Base-by-base conservation (phyloP, 2,329 filamentous ascomycete species). In the Cryphonectria nitschkei region DNA sequence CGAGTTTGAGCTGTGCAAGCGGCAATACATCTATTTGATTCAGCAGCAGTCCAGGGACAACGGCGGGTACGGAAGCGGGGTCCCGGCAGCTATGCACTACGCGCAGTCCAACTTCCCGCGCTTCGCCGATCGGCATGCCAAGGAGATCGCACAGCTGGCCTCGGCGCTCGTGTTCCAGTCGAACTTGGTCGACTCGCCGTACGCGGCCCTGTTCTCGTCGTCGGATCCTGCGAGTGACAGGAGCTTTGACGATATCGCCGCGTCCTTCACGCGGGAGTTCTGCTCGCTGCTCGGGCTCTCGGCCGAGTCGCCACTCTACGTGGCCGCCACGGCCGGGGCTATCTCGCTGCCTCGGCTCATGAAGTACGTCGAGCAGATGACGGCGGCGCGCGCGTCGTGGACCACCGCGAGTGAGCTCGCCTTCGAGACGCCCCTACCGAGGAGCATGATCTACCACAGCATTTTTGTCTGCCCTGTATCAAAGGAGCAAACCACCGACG, bases 381-480 rank as follows among this genome's bases (percentile, higher is more conserved):
- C 92, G 76, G 90, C 94, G 76, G 95, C 95, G 81, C 90, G 93
- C 73, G 97, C 95, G 0, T 95, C 97, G 80, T 99, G 96, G 96
- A 98, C 95, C 0, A 95, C 93, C 5, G 88, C 92, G 72, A 91
- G 96, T 77, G 96, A 99, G 80, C 84, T 99, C 26, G 94, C 95
- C 0, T 96, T 95, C 78, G 87, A 93, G 76, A 90, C 88, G 1
- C 86, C 88, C 2, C 81, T 90, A 1, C 88, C 88, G 0, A 78
- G 80, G 65, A 86, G 84, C 74, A 89, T 89, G 87, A 84, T 90
- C 65, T 99, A 97, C 84, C 96, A 99, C 80, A 93, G 93, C 69
- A 98, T 99, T 78, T 99, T 99, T 79, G 96, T 99, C 58, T 99
- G 96, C 78, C 96, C 96, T 0, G 96, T 99, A 6, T 95, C 92